Percentiles rank a stretch among this genome's conserved stretches.
These are phyloP conservation scores for Pseudocercospora cruenta DNA, from an alignment of 2,329 filamentous ascomycete species.

Conservation along the genomic window DNA sequence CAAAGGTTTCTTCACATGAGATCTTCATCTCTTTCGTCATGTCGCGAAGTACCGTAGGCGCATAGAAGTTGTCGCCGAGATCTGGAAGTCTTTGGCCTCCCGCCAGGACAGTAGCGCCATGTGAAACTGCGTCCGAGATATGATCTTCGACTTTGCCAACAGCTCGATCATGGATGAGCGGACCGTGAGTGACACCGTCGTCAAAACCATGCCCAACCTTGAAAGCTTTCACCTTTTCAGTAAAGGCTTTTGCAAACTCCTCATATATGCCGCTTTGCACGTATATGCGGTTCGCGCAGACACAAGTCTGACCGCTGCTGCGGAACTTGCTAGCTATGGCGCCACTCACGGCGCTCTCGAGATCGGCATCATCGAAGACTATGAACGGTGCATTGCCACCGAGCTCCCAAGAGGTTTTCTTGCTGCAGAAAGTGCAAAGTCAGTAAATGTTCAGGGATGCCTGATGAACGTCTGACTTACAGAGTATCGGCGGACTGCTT, in stretches of 20 bases:
- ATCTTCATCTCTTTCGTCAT: constrained; percentile 30
- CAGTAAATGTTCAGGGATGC: not conserved
- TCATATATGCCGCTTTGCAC: constrained; percentile 70
- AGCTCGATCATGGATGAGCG: constrained; percentile 82
- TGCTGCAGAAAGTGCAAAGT: constrained; percentile 44
- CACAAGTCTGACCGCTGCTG: constrained; percentile 32
- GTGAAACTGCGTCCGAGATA: constrained; percentile 73
- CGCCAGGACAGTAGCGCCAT: constrained; percentile 42
- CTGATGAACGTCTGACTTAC: not conserved
- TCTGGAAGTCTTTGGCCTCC: constrained; percentile 34
- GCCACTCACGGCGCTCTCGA: constrained; percentile 73
- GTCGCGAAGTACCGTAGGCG: constrained; percentile 31
- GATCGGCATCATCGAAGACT: constrained; percentile 89
- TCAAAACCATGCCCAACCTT: constrained; percentile 74
- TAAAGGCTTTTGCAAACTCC: constrained; percentile 33
- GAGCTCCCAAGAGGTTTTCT: constrained; percentile 87
- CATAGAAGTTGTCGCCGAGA: constrained; percentile 41
- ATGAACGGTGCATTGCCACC: constrained; percentile 96
- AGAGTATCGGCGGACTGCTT: constrained; percentile 47
- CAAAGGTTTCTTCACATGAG: constrained; percentile 34
- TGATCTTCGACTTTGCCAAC: constrained; percentile 76
- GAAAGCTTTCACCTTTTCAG: constrained; percentile 64
- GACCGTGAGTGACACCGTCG: constrained; percentile 71
- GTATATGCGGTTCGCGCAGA: constrained; percentile 69
- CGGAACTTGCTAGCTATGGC: constrained; percentile 33